These are phyloP conservation scores for Trypanosoma mega DNA, from an alignment of 208 protist species.

Conservation along the genomic window DNA sequence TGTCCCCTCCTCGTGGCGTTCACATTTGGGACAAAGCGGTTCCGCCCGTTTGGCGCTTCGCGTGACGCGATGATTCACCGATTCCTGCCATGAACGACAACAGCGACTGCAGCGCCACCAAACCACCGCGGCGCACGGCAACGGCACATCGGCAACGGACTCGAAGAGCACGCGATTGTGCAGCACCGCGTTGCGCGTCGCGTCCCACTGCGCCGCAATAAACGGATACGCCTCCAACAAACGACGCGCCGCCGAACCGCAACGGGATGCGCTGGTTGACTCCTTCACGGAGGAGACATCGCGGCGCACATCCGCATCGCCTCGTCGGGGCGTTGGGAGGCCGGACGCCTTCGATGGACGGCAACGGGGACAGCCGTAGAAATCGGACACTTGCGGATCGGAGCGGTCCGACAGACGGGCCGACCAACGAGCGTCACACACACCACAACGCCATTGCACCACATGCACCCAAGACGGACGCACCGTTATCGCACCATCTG, in stretches of 20 bases:
- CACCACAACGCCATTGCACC: constrained; percentile 54
- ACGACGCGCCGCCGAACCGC: constrained; percentile 3
- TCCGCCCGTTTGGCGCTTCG: constrained; percentile 19
- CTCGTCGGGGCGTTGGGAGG: no score
- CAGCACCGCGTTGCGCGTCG: constrained; percentile 37
- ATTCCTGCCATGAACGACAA: constrained; percentile 51
- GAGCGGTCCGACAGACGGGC: constrained; percentile 55
- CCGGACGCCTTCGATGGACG: no score
- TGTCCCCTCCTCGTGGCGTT: constrained; percentile 29
- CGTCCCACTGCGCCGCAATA: constrained; percentile 72
- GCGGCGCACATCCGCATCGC: no score
- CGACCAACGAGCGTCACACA: constrained; percentile 44
- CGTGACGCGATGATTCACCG: constrained; percentile 47
- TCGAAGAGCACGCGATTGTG: constrained; percentile 50
- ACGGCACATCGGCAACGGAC: constrained; percentile 37
- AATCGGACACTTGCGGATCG: constrained; percentile 45
- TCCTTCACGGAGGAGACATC: no score
- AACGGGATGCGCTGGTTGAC: no score
- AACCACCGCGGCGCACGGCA: constrained; percentile 35
- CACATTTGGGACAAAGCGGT: constrained; percentile 63
- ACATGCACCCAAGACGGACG: constrained; percentile 43
- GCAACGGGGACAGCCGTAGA: constrained; percentile 52
- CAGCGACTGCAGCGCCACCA: constrained; percentile 76
- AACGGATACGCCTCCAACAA: constrained; percentile 35
- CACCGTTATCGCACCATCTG: constrained; percentile 19